Base-by-base conservation (phyloP, 1,284 basidiomycete species). In the Ceratobasidium sp. region DNA sequence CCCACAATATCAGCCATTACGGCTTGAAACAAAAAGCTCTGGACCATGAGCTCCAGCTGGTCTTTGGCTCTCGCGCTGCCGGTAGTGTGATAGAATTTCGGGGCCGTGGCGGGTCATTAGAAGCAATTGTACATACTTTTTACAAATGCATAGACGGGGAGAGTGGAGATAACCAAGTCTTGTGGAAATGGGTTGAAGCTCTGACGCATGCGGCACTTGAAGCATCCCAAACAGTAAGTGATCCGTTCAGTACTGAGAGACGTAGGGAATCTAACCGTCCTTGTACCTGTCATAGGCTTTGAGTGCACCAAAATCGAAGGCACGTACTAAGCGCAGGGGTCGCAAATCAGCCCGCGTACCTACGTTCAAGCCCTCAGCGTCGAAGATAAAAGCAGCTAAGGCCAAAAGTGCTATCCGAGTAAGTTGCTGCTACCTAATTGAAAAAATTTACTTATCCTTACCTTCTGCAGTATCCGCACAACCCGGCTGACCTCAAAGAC, bases 131-230 rank as follows among this genome's bases (percentile, higher is more conserved):
- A 53, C 26, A 67, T 67, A 33, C 26, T 0, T 67, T 67, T 12
- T 49, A 23, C n/a, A 67, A 67, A 67, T 67, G 51, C 28, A 67
- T 67, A 28, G 64, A 67, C 28, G 23, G 64, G n/a, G 64, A 67
- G 46, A 12, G 15, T 51, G 44, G 49, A 28, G 42, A 67, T 5
- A 67, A 67, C 64, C 42, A 67, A 26, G 23, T 28, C 13, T 20
- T 67, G 12, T 67, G 64, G 64, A 67, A 67, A 6, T 67, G 64
- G 64, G 64, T 67, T 5, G 44, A 49, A 67, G 64, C 49, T 28
- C 39, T 67, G 12, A 67, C 64, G 1, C 64, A 51, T 18, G 44
- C 64, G 2, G 64, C 64, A 46, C 49, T 23, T 13, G 44, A 67
- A 28, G 64, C 46, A 2, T 49, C 42, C 20, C 49, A 67, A 33